Evolutionary conservation across 2,329 filamentous ascomycete species (phyloP).

Genomic region (Verticillium longisporum): DNA sequence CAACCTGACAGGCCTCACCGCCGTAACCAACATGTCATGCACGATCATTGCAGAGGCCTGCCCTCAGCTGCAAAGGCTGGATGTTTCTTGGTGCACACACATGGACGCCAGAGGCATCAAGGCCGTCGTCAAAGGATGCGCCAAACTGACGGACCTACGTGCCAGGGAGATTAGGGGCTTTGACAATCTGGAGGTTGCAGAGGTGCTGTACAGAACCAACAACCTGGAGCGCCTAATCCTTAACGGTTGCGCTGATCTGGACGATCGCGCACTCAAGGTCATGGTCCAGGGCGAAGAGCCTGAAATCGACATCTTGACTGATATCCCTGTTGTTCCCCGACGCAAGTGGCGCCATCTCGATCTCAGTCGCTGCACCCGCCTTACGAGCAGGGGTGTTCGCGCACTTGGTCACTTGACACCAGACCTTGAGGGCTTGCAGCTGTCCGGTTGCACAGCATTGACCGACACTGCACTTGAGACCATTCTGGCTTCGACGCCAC

Average conservation of each 20-base stretch:
- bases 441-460: constrained; percentile 70
- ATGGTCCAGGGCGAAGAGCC: constrained; percentile 73
- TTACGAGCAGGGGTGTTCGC: constrained; percentile 69
- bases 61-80: constrained; percentile 72
- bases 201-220: constrained; percentile 72
- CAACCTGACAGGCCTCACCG: constrained; percentile 75
- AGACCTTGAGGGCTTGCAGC: constrained; percentile 71
- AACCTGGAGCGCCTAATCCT: constrained; percentile 76
- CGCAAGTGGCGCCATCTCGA: constrained; percentile 80
- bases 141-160: constrained; percentile 68
- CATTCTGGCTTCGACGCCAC: constrained; percentile 67
- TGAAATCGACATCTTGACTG: constrained; percentile 74
- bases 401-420: constrained; percentile 69
- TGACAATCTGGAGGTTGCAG: constrained; percentile 64
- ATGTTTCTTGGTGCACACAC: constrained; percentile 89
- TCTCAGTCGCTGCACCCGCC: constrained; percentile 66
- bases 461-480: constrained; percentile 67
- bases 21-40: constrained; percentile 78
- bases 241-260: constrained; percentile 72
- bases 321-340: constrained; percentile 66
- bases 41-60: constrained; percentile 79
- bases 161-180: constrained; percentile 79
- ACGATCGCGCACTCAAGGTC: constrained; percentile 63
- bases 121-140: constrained; percentile 66
- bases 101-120: constrained; percentile 72